These are phyloP conservation scores for Plasmodium malariae DNA, from an alignment of 169 alveolate species.

Conservation along the genomic window DNA sequence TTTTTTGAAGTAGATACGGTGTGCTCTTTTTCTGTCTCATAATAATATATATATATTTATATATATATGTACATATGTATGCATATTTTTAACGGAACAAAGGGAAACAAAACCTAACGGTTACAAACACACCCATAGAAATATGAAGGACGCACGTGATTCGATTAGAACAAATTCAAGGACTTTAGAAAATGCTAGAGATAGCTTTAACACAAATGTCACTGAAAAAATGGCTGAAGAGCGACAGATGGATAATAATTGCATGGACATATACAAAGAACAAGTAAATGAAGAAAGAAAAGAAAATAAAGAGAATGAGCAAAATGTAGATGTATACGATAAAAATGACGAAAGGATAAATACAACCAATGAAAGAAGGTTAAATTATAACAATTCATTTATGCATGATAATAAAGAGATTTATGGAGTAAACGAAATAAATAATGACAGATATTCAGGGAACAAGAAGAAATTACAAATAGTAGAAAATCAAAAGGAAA, in stretches of 20 bases:
- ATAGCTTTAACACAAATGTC: background rate
- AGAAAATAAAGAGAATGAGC: slow-evolving; percentile 4
- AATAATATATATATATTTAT: background rate
- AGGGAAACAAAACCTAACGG: background rate
- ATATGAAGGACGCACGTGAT: background rate
- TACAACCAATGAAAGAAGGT: background rate
- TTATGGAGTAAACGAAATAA: background rate
- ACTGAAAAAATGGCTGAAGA: background rate
- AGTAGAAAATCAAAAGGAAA: background rate
- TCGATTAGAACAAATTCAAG: background rate
- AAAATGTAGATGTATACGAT: background rate
- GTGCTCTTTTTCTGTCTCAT: background rate
- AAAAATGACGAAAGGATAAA: background rate
- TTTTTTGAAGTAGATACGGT: background rate
- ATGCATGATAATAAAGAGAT: background rate
- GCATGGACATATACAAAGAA: background rate
- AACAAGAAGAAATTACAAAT: background rate
- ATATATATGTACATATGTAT: background rate
- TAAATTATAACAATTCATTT: background rate
- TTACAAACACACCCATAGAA: background rate
- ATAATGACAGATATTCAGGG: slow-evolving; percentile 2
- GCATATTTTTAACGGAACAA: background rate
- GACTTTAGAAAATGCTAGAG: slow-evolving; percentile 3
- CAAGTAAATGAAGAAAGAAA: slow-evolving; percentile 10
- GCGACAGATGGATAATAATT: background rate